Evolutionary conservation across 2,329 filamentous ascomycete species (phyloP).

Genomic region (Cladobotryum protrusum): DNA sequence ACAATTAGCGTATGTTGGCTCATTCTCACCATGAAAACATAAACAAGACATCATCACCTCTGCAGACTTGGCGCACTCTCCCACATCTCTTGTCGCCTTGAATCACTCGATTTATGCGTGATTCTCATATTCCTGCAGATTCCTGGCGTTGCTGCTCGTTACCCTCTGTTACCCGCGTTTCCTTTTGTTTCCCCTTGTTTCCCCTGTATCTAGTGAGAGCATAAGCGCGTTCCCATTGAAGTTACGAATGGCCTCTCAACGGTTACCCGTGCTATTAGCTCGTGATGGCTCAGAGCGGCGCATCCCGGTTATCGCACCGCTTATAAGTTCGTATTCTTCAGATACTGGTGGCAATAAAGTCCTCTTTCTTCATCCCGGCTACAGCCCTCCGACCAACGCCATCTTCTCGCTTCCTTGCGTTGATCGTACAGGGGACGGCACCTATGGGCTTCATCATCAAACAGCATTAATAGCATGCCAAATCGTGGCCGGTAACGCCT

Average conservation of each 20-base stretch:
- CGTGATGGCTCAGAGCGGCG: background rate
- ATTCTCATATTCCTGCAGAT: too few species aligned
- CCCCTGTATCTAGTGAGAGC: too few species aligned
- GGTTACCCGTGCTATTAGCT: background rate
- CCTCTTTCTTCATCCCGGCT: background rate
- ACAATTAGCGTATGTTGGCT: too few species aligned
- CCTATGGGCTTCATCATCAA: background rate
- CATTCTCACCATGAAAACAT: too few species aligned
- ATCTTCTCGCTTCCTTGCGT: background rate
- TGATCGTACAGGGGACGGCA: background rate
- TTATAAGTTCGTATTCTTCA: background rate
- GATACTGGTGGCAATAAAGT: too few species aligned
- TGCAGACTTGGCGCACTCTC: too few species aligned
- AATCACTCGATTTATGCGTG: too few species aligned
- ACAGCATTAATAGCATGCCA: background rate
- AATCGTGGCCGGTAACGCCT: background rate
- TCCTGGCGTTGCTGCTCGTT: too few species aligned
- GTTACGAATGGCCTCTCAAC: background rate
- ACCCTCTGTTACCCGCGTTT: too few species aligned
- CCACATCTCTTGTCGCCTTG: too few species aligned
- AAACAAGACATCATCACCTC: background rate
- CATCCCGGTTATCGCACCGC: background rate
- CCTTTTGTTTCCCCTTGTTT: too few species aligned
- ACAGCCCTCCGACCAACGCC: background rate
- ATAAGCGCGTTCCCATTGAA: too few species aligned